These are phyloP conservation scores for Novymonas esmeraldas DNA, from an alignment of 208 protist species.

Conservation along the genomic window DNA sequence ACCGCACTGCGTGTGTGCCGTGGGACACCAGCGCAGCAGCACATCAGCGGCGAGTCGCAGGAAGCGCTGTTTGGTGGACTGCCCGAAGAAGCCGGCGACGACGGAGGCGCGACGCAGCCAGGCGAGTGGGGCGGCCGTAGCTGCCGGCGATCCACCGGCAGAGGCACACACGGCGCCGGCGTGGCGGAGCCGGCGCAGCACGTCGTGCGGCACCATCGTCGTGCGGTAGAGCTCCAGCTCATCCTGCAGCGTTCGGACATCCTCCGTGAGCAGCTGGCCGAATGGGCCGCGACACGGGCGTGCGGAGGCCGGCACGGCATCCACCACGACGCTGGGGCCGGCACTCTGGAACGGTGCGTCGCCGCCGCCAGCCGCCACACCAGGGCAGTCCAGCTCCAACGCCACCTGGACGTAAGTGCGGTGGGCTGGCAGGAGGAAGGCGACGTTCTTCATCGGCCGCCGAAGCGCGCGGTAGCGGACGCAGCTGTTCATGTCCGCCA, in stretches of 20 bases:
- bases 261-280: constrained; percentile 68
- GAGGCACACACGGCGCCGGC: too few relatives aligned
- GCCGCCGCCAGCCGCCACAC: neutral
- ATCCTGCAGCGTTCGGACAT: constrained; percentile 47
- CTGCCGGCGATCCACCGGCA: neutral
- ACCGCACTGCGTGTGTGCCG: neutral
- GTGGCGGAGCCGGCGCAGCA: constrained; percentile 24
- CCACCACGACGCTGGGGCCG: constrained; percentile 48
- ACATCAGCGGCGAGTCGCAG: constrained; percentile 29
- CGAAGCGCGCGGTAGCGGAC: constrained; percentile 57
- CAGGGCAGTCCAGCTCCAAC: constrained; percentile 19
- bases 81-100: constrained; percentile 63
- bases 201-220: constrained; percentile 70
- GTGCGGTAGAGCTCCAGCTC: constrained; percentile 77
- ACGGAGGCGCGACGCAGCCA: constrained; percentile 40
- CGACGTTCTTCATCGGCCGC: constrained; percentile 65
- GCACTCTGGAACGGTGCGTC: neutral
- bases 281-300: constrained; percentile 79
- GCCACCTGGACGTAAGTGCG: constrained; percentile 73
- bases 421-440: constrained; percentile 77
- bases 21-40: constrained; percentile 26
- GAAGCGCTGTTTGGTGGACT: constrained; percentile 64
- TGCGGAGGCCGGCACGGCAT: constrained; percentile 25
- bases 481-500: constrained; percentile 70
- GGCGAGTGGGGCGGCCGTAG: neutral